phyloP scores from a whole-genome alignment of 805 yeast genomes.

The Candida adriatica region DNA sequence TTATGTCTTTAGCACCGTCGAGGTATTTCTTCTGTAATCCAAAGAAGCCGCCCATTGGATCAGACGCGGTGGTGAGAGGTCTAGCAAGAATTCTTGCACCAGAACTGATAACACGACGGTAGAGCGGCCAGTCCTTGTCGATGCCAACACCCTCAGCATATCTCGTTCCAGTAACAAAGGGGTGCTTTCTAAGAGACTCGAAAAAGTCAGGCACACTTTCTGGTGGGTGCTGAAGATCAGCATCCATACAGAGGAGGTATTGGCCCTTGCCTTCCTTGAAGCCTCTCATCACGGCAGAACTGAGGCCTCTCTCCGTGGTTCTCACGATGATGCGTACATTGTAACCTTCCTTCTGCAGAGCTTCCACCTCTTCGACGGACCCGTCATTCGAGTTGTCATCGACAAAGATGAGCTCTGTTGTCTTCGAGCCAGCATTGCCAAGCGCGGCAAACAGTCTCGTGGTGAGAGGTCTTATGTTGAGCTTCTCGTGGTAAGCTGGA shows the following conservation, averaged over 20 bases:
- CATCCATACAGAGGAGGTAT: constrained; percentile 45
- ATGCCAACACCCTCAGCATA: constrained; percentile 50
- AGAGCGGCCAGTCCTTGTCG: constrained; percentile 47
- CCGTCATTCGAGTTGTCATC: constrained; percentile 48
- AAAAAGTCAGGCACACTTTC: constrained; percentile 41
- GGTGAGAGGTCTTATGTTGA: constrained; percentile 42
- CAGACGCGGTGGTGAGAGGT: constrained; percentile 44
- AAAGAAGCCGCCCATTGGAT: constrained; percentile 48
- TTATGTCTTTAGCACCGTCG: constrained; percentile 26
- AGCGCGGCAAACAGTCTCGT: constrained; percentile 42
- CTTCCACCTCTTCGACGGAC: constrained; percentile 44
- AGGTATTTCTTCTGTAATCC: constrained; percentile 42
- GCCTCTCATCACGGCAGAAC: constrained; percentile 44
- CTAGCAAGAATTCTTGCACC: constrained; percentile 44
- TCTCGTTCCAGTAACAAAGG: constrained; percentile 44
- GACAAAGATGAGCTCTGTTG: constrained; percentile 42
- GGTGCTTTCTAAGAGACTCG: constrained; percentile 31
- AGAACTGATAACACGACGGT: constrained; percentile 41
- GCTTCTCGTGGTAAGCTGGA: constrained; percentile 45
- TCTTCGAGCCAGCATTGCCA: constrained; percentile 34
- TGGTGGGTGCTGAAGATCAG: constrained; percentile 48
- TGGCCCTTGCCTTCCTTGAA: constrained; percentile 41
- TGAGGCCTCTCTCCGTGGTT: constrained; percentile 43
- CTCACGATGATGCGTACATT: constrained; percentile 43
- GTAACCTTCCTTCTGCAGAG: constrained; percentile 36